A percentile compares a stretch with the other conserved stretches of the same genome.
Conservation (phyloP, 495 filamentous ascomycete species). For the Talaromyces trachyspermus region DNA sequence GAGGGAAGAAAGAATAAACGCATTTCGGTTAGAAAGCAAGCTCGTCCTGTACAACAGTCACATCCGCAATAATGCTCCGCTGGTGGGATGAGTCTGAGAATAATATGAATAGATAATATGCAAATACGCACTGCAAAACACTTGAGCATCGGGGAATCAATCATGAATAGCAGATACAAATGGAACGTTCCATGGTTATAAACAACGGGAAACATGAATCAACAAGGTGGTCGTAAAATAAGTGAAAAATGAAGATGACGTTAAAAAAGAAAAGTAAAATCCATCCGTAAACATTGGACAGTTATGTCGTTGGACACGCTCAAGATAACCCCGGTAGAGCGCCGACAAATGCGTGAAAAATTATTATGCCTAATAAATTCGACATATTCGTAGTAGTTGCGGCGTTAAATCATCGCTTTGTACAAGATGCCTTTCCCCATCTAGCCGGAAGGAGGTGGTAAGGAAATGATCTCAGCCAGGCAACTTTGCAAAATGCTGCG, state of each 20-base stretch:
- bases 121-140: too few species aligned
- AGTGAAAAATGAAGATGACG: neutral
- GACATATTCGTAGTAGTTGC: too few species aligned
- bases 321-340: too few species aligned
- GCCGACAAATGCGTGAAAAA: neutral
- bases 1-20: too few species aligned
- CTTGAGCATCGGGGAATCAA: too few species aligned
- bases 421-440: neutral
- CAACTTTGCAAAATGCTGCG: slow-evolving; percentile 86
- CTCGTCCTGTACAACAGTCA: too few species aligned
- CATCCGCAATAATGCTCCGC: too few species aligned
- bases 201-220: neutral
- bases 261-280: neutral
- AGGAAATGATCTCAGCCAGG: slow-evolving; percentile 26
- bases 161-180: neutral
- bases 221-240: neutral
- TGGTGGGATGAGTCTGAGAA: too few species aligned
- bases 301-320: too few species aligned
- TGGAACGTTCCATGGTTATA: neutral
- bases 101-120: too few species aligned
- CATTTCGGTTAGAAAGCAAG: too few species aligned
- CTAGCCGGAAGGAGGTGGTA: neutral
- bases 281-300: neutral
- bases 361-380: slow-evolving; percentile 9
- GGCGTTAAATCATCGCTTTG: too few species aligned